Evolutionary conservation across 2,329 filamentous ascomycete species (phyloP).

Genomic region (Ilyonectria sp.): DNA sequence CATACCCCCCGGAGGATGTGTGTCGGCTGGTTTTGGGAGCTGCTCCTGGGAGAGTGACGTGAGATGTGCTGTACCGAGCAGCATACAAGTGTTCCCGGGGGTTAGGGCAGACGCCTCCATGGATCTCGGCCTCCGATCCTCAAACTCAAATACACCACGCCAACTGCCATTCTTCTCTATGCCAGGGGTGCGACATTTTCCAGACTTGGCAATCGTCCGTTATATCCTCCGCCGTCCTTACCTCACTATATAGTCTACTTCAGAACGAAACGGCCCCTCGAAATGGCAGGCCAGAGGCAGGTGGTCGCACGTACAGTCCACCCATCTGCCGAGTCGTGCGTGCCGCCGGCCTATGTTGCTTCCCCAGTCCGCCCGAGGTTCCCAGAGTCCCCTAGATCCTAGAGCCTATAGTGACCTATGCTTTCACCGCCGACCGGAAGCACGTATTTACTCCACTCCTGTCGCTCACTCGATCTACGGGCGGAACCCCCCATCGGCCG

Average conservation of each 20-base stretch:
- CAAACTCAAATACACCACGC: neutral
- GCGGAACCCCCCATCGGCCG: neutral
- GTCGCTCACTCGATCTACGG: neutral
- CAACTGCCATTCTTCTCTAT: neutral
- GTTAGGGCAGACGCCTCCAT: neutral
- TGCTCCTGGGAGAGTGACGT: constrained; percentile 6
- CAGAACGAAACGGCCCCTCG: neutral
- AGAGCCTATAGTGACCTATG: neutral
- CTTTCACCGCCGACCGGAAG: constrained; percentile 24
- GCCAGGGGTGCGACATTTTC: neutral
- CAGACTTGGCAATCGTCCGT: neutral
- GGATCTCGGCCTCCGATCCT: neutral
- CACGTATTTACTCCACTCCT: neutral
- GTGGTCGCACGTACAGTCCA: neutral
- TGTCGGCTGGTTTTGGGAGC: neutral
- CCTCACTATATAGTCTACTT: neutral
- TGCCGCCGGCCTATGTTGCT: constrained; percentile 14
- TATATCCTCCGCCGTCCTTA: neutral
- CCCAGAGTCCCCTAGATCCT: constrained; percentile 1
- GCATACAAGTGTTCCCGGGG: neutral
- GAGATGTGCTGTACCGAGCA: neutral
- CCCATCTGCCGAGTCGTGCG: constrained; percentile 22
- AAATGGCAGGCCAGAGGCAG: neutral
- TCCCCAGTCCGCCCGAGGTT: constrained; percentile 15
- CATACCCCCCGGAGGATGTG: constrained; percentile 20